These are phyloP conservation scores for Gryganskiella cystojenkinii DNA, from an alignment of 192 early-diverging fungal species.

Conservation along the genomic window DNA sequence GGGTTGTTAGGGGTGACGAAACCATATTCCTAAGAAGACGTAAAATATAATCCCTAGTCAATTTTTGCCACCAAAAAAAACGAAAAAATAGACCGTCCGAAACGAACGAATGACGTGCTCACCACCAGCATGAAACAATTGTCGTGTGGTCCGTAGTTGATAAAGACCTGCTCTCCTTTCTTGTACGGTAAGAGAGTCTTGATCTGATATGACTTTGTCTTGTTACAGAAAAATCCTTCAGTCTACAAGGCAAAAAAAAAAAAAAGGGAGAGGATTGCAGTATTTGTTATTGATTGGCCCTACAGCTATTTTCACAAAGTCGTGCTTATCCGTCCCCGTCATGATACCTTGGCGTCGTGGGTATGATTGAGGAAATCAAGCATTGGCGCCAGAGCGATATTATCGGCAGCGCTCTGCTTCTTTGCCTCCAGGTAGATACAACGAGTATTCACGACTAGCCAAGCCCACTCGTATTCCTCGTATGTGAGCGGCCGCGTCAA, in stretches of 20 bases:
- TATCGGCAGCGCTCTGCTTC: conserved; percentile 55
- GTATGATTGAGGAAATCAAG: conserved; percentile 84
- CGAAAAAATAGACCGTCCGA: not conserved
- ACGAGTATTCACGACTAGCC: conserved; percentile 72
- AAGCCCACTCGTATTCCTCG: conserved; percentile 66
- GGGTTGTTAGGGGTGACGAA: conserved; percentile 64
- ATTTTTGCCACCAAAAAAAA: not conserved
- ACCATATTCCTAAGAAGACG: conserved; percentile 60
- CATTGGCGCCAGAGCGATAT: conserved; percentile 78
- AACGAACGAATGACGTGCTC: not conserved
- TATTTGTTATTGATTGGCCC: too few species aligned
- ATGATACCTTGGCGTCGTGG: conserved; percentile 60
- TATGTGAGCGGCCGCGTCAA: conserved; percentile 33
- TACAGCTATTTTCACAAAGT: too few species aligned
- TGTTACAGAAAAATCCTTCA: conserved; percentile 59
- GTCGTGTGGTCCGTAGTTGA: conserved; percentile 69
- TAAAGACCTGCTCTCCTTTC: conserved; percentile 71
- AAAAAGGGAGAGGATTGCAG: too few species aligned
- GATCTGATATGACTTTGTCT: conserved; percentile 71
- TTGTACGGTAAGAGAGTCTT: conserved; percentile 66
- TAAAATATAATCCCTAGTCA: not conserved
- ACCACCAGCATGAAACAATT: conserved; percentile 62
- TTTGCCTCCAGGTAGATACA: conserved; percentile 63
- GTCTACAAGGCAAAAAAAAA: conserved; percentile 48
- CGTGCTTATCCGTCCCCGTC: too few species aligned